Percentiles rank a stretch among this genome's conserved stretches.
Evolutionary conservation across 2,329 filamentous ascomycete species (phyloP).

Genomic region (Curvularia sp.): DNA sequence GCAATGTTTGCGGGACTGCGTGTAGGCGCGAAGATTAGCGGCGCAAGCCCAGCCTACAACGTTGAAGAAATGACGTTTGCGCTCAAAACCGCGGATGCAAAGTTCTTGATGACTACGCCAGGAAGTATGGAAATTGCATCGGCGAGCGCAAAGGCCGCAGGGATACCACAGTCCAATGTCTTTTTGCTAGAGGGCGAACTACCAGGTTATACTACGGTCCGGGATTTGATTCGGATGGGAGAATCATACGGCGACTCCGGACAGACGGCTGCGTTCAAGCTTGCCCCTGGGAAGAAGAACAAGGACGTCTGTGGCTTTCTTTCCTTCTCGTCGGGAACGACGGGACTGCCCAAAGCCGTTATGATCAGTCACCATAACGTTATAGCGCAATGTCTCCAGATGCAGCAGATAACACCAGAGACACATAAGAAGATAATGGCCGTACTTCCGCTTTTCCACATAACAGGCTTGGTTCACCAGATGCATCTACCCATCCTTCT

Average conservation of each 20-base stretch:
- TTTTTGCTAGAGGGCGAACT: constrained; percentile 65
- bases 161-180: constrained; percentile 60
- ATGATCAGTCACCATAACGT: constrained; percentile 50
- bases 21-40: constrained; percentile 65
- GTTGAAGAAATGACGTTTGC: constrained; percentile 73
- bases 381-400: constrained; percentile 65
- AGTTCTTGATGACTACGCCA: constrained; percentile 65
- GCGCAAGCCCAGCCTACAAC: constrained; percentile 70
- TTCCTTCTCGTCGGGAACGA: constrained; percentile 49
- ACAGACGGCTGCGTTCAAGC: constrained; percentile 59
- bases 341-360: constrained; percentile 49
- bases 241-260: constrained; percentile 52
- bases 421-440: constrained; percentile 53
- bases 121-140: constrained; percentile 63
- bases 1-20: constrained; percentile 66
- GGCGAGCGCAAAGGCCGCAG: constrained; percentile 62
- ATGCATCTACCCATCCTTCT: constrained; percentile 69
- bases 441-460: constrained; percentile 47
- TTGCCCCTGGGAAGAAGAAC: constrained; percentile 63
- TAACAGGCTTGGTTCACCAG: constrained; percentile 51
- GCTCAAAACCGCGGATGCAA: constrained; percentile 64
- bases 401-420: constrained; percentile 53
- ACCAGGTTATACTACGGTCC: constrained; percentile 59
- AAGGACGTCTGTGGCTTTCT: constrained; percentile 63
- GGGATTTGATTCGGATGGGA: constrained; percentile 56